phyloP scores from a whole-genome alignment of 1,284 basidiomycete species.

The Sporisorium scitamineum region DNA sequence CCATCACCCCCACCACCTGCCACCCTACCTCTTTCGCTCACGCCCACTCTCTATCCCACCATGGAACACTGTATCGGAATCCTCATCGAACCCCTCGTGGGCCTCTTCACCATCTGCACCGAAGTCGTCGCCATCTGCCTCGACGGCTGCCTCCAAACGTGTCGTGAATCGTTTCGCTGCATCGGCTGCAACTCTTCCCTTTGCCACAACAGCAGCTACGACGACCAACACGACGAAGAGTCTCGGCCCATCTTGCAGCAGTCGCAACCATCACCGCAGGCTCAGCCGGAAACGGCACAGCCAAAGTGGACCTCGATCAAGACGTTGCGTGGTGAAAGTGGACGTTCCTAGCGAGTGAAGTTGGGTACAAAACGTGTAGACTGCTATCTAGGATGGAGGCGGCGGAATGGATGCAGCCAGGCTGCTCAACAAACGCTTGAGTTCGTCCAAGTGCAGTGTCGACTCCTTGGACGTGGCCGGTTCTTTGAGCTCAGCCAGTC shows the following conservation, averaged over 20 bases:
- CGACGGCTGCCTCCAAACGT: constrained; percentile 43
- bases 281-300: constrained; percentile 3
- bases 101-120: constrained; percentile 29
- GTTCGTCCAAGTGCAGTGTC: constrained; percentile 27
- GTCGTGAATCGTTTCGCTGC: constrained; percentile 40
- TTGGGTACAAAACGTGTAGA: constrained; percentile 6
- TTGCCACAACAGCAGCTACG: constrained; percentile 11
- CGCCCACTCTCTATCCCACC: not conserved
- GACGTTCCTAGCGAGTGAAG: not conserved
- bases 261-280: constrained; percentile 14
- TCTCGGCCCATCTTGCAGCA: constrained; percentile 24
- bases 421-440: constrained; percentile 12
- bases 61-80: constrained; percentile 37
- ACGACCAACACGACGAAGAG: constrained; percentile 17
- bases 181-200: constrained; percentile 19
- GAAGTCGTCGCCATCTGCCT: constrained; percentile 38
- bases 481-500: constrained; percentile 14
- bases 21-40: not conserved
- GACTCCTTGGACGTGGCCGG: constrained; percentile 23
- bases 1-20: not conserved
- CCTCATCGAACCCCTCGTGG: constrained; percentile 31
- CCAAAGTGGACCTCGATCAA: constrained; percentile 30
- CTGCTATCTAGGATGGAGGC: not conserved
- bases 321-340: constrained; percentile 19
- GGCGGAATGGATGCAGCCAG: not conserved